Evolutionary conservation across 345 rosid genomes (phyloP), one percentile per base, ranked within the genome.

Genomic region (Salix suchowensis): DNA sequence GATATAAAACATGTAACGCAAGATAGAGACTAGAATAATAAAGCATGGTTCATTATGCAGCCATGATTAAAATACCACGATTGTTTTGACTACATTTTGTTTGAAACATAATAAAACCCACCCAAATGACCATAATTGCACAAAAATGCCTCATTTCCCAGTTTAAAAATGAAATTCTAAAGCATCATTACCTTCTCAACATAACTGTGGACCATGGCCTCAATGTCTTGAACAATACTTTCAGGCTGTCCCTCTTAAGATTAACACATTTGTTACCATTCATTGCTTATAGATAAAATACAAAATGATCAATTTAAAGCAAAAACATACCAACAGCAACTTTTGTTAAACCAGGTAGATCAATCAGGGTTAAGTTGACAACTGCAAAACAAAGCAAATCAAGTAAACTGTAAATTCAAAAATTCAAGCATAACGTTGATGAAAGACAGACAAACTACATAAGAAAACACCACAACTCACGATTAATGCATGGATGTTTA

Each of bases 341-440:
- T 84, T 96, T 96, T 14, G 99, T 96, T 62, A 96, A 81, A 75
- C 99, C 99, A 39, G 99, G 99, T 73, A 96, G 81, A 87, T 96
- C 99, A 67, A 96, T 70, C 55, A 96, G 87, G 52, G 99, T 96
- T 80, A 96, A 87, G 86, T 96, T 93, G 84, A 96, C 99, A 87
- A 96, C 99, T 96, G 94, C 84, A 67, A 70, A 67, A 52, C 13
- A 64, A 74, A 58, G 64, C 54, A 62, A 67, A 75, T 36, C 26
- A 74, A 65, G 39, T 11, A 30, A 8, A 32, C 67, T 48, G 55
- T 21, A 9, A 48, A 24, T 52, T 64, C 40, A 42, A 72, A 36
- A 54, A 15, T 70, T 70, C n/a, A 36, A 60, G 67, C 7, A 10
- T 32, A 67, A 24, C 23, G 67, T 15, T 39, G 40, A 36, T 9